Evolutionary conservation across 371 early-diverging fungal species (phyloP).

Genomic region (Basidiobolus heterosporus): DNA sequence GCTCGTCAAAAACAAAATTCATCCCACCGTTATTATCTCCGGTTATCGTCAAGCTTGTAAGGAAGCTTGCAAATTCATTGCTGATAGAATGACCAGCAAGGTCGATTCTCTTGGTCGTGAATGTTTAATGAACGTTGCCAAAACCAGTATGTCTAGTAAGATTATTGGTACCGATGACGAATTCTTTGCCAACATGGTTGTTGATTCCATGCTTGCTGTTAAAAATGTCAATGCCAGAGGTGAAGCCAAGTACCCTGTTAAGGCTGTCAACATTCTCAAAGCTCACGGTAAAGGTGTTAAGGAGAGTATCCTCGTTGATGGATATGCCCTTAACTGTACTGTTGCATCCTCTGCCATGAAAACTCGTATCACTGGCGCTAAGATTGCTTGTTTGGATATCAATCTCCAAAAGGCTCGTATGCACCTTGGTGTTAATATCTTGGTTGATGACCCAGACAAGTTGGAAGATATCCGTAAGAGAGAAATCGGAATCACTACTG

Average conservation of each 20-base stretch:
- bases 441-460: constrained; percentile 94
- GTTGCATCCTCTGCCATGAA: constrained; percentile 79
- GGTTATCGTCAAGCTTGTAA: constrained; percentile 97
- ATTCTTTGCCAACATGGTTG: constrained; percentile 92
- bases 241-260: constrained; percentile 90
- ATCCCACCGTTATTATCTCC: constrained; percentile 95
- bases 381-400: constrained; percentile 98
- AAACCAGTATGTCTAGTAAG: constrained; percentile 97
- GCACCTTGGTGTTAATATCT: constrained; percentile 95
- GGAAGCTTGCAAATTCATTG: constrained; percentile 97
- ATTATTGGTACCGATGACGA: constrained; percentile 88
- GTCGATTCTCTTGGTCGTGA: constrained; percentile 87
- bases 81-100: constrained; percentile 82
- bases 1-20: constrained; percentile 94
- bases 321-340: constrained; percentile 98
- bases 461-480: constrained; percentile 92
- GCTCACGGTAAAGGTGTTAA: constrained; percentile 93
- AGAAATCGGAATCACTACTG: constrained; percentile 91
- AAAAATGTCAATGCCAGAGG: constrained; percentile 73
- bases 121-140: constrained; percentile 88
- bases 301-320: constrained; percentile 84
- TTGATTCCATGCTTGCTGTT: constrained; percentile 88
- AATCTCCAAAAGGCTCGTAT: constrained; percentile 97
- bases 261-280: constrained; percentile 96
- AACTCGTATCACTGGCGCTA: constrained; percentile 72